Conservation (phyloP, 805 yeast genomes). For the Millerozyma acaciae region DNA sequence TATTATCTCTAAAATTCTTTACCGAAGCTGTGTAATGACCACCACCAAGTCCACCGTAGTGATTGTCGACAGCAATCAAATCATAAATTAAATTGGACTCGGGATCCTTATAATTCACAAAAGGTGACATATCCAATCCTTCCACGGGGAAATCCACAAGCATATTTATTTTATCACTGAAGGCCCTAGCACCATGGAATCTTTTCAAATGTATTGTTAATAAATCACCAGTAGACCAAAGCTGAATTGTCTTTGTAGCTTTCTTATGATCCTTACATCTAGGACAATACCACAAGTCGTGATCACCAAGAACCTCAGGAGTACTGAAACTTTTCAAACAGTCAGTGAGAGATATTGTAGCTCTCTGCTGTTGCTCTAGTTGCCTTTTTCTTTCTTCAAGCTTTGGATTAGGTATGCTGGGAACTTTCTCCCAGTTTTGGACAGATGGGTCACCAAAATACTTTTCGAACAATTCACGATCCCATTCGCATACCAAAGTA, state of each 20-base stretch:
- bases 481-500: constrained; percentile 67
- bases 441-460: constrained; percentile 51
- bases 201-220: constrained; percentile 86
- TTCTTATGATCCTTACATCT: constrained; percentile 82
- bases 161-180: constrained; percentile 85
- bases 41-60: constrained; percentile 94
- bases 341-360: constrained; percentile 53
- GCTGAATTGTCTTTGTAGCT: constrained; percentile 85
- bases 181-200: constrained; percentile 77
- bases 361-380: constrained; percentile 39
- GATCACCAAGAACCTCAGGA: constrained; percentile 81
- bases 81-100: constrained; percentile 59
- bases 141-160: constrained; percentile 84
- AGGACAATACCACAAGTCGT: constrained; percentile 94
- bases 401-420: constrained; percentile 46
- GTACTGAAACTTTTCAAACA: constrained; percentile 72
- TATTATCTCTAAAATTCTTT: constrained; percentile 66
- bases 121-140: constrained; percentile 68
- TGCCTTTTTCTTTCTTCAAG: constrained; percentile 44
- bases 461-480: constrained; percentile 39
- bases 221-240: constrained; percentile 94
- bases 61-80: constrained; percentile 89
- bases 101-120: constrained; percentile 34
- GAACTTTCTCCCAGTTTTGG: constrained; percentile 51
- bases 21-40: constrained; percentile 95